Base-by-base conservation (phyloP, 2,329 filamentous ascomycete species). In the Beauveria sp. region DNA sequence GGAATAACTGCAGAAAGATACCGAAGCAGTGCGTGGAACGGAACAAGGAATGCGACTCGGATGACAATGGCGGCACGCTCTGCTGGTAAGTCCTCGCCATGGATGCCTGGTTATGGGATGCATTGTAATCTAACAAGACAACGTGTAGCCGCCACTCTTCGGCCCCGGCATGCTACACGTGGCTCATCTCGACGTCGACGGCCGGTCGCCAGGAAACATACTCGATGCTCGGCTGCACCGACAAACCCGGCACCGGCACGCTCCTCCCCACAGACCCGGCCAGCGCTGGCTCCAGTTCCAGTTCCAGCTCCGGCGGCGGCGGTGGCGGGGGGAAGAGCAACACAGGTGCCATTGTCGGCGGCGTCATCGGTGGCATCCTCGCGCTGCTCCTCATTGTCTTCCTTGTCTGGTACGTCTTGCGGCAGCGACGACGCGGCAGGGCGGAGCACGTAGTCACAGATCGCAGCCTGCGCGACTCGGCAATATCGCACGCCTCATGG, bases 201-300 rank as follows among this genome's bases (percentile, higher is more conserved):
- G 24, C 49, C 14, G 58, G 58, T 26, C 22, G 14, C 6, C 58
- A 60, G 42, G 18, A 47, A 7, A 60, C 58, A 9, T 60, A 53
- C 22, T 53, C 58, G 6, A 34, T 60, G n/a, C 49, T 60, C 20
- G 58, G 16, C n/a, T 60, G 58, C 50, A 46, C 58, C 40, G 58
- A 60, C 40, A 60, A 53, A 30, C 14, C 58, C 30, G 58, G 58
- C n/a, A 54, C 42, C 6, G 58, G 38, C 12, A 60, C 58, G 7
- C 50, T 60, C 3, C 40, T 60, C 3, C 49, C 58, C 18, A 60
- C 58, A 9, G 50, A 53, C 20, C 58, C 58, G 6, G 58, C 49
- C 24, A 38, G 16, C 9, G 42, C 18, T 18, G 42, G 18, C 18
- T n/a, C 42, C 42, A 43, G 42, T 38, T 38, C 34, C 10, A 34